phyloP scores from a whole-genome alignment of 1,284 basidiomycete genomes.

The Cryptococcus hybrid region DNA sequence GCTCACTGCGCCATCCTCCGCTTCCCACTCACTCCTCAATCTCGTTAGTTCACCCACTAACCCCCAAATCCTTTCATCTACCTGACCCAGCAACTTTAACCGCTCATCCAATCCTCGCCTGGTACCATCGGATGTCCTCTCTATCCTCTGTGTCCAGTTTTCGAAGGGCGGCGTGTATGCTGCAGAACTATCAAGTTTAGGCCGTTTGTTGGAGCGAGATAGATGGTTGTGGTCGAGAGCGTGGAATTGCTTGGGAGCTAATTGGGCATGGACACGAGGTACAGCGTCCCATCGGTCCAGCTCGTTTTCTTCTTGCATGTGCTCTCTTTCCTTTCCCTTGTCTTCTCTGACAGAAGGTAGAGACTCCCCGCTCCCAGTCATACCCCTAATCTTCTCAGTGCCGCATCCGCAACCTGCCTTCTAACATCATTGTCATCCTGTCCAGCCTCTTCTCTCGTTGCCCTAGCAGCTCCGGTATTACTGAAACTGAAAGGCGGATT shows the following conservation, averaged over 20 bases:
- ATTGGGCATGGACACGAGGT: not conserved
- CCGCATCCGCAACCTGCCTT: constrained; percentile 29
- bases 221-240: not conserved
- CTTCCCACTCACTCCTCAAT: constrained; percentile 60
- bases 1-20: constrained; percentile 14
- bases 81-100: constrained; percentile 67
- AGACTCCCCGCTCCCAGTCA: not conserved
- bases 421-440: constrained; percentile 10
- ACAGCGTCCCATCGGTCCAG: constrained; percentile 7
- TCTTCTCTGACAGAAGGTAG: constrained; percentile 2
- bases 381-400: constrained; percentile 18
- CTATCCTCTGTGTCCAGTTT: not conserved
- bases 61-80: constrained; percentile 64
- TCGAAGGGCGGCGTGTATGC: not conserved
- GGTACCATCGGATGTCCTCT: not conserved
- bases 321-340: constrained; percentile 16
- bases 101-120: constrained; percentile 78
- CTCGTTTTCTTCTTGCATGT: not conserved
- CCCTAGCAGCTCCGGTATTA: constrained; percentile 12
- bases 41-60: constrained; percentile 74
- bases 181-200: not conserved
- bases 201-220: not conserved
- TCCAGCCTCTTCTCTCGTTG: not conserved
- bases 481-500: constrained; percentile 39
- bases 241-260: not conserved